Evolutionary conservation across 495 filamentous ascomycete species (phyloP), one percentile per base, ranked within the genome.

Genomic region (Geoglossum glabrum): DNA sequence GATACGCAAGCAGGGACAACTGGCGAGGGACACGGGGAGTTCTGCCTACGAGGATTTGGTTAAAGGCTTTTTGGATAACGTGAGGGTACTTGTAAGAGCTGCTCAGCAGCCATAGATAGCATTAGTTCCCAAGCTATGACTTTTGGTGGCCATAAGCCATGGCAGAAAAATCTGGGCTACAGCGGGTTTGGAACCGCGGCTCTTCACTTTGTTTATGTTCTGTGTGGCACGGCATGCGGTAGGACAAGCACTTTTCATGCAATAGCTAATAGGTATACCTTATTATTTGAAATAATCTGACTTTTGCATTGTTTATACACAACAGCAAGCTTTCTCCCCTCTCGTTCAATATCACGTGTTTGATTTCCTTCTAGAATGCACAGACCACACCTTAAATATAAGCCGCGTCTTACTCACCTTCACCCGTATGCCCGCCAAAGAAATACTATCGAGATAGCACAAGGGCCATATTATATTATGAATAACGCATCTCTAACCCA

Each of bases 11-110:
- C 86, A 93, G 59, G 86, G 86, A 3, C 70, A 74, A 17, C 70
- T 80, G 49, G 79, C 79, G 72, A 71, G 62, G 63, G 69, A 0
- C 40, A 71, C 72, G 0, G 71, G 85, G 60, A 76, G 76, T 1
- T 82, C 85, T 62, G 74, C 80, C 56, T 95, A 89, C 64, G 73
- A 81, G 45, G 77, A 84, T 8, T 64, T 95, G 11, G 77, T 95
- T 6, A 83, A 84, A 59, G 88, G 87, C 0, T 82, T 95, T 57
- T 71, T 95, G 63, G 84, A 94, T 68, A 94, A 96, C 66, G 78
- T 93, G 30, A 73, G 84, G 36, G 66, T 86, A 0, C 66, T 90
- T 59, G 79, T 80, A n/a, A 70, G 79, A 56, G 19, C 59, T 11
- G 51, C 40, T 4, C 40, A 45, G 10, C 5, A 5, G n/a, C n/a